Evolutionary conservation across 78 protist genomes (phyloP).

Genomic region (Cavenderia fasciculata): DNA sequence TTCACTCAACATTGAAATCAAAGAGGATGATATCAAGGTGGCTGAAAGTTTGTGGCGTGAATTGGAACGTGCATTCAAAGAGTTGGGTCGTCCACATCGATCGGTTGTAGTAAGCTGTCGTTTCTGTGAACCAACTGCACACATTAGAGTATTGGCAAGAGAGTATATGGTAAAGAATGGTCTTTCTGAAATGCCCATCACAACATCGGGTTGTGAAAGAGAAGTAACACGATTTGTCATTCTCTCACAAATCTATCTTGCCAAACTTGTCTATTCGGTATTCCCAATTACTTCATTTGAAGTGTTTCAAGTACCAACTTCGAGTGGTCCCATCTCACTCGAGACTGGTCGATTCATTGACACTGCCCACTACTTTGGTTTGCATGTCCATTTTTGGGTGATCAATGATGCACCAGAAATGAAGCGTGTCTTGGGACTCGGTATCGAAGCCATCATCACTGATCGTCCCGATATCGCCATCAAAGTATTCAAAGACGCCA

Average conservation of each 20-base stretch:
- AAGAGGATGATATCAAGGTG: conserved; percentile 14
- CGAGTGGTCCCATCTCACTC: conserved; percentile 31
- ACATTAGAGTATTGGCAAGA: conserved; percentile 1
- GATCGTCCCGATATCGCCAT: conserved; percentile 27
- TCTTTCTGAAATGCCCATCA: conserved; percentile 2
- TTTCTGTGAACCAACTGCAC: conserved; percentile 22
- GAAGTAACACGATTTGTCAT: conserved; percentile 32
- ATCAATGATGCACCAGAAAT: conserved; percentile 11
- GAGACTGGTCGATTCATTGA: not conserved
- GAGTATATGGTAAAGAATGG: not conserved
- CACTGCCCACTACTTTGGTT: conserved; percentile 18
- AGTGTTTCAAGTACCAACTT: conserved; percentile 17
- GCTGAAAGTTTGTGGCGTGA: conserved; percentile 32
- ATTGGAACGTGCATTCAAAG: not conserved
- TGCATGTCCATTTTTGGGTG: conserved; percentile 59
- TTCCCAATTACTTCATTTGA: not conserved
- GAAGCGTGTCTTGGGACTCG: not conserved
- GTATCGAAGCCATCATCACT: conserved; percentile 32
- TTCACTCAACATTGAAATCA: conserved; percentile 45
- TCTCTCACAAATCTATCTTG: conserved; percentile 7
- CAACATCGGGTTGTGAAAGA: conserved; percentile 46
- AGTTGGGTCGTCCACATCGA: not conserved
- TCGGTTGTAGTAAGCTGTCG: conserved; percentile 28
- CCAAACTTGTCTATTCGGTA: not conserved
- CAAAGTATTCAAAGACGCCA: not conserved